Conservation (phyloP, 768 basidiomycete species). For the Mycena metata region DNA sequence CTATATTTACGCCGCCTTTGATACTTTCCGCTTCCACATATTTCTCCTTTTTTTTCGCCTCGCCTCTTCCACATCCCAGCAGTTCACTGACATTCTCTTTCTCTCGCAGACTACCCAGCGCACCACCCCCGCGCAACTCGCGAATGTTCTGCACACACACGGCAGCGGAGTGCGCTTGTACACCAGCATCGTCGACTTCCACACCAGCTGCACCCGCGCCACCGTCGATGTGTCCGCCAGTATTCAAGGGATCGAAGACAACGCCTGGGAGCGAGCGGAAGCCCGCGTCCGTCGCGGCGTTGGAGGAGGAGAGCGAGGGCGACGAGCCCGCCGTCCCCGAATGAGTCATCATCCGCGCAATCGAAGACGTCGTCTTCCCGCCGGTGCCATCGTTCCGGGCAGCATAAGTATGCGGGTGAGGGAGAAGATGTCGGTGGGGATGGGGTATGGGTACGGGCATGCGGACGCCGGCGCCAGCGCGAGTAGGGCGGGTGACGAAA, state of each 20-base stretch:
- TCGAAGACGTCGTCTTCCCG: conserved; percentile 34
- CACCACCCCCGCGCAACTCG: conserved; percentile 71
- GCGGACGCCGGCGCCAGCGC: neutral
- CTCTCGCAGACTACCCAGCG: conserved; percentile 26
- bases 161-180: conserved; percentile 73
- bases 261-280: neutral
- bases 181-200: conserved; percentile 54
- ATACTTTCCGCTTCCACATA: too few relatives aligned
- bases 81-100: neutral
- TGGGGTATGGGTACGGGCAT: conserved; percentile 1
- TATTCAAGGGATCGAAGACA: neutral
- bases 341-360: conserved; percentile 37
- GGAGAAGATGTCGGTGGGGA: neutral
- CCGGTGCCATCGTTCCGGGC: conserved; percentile 1
- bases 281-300: too few relatives aligned
- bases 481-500: neutral
- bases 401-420: neutral
- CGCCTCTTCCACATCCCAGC: too few relatives aligned
- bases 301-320: conserved; percentile 28
- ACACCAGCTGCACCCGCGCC: neutral
- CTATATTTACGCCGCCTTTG: too few relatives aligned
- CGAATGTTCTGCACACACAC: conserved; percentile 77
- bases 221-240: too few relatives aligned
- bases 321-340: too few relatives aligned
- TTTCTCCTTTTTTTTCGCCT: neutral